These are phyloP conservation scores for Trichomonas tenax DNA, from an alignment of 208 protist species.

Conservation along the genomic window DNA sequence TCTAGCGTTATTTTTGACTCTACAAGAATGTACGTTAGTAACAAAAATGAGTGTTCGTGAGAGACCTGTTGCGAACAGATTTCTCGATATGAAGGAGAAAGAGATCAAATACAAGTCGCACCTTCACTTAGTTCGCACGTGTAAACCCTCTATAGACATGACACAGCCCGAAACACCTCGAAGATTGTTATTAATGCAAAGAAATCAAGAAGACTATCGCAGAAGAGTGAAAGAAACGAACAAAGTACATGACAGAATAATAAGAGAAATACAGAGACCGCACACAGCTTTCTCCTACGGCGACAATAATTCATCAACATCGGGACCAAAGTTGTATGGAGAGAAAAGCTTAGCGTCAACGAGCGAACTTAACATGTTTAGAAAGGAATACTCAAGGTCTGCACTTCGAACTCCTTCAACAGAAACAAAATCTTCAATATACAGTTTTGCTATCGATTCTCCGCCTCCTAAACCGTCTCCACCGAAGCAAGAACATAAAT, in stretches of 20 bases:
- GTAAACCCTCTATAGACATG: background rate
- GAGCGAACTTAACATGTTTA: background rate
- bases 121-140: background rate
- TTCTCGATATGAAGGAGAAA: constrained; percentile 2
- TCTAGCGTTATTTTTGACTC: too few relatives aligned
- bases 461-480: background rate
- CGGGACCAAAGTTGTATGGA: background rate
- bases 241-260: background rate
- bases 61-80: background rate
- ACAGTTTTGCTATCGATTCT: background rate
- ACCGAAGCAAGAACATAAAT: background rate
- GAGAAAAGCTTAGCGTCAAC: background rate
- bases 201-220: background rate
- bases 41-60: background rate
- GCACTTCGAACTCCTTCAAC: background rate
- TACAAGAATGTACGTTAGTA: background rate
- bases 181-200: background rate
- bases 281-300: background rate
- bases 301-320: background rate
- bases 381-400: background rate
- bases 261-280: background rate
- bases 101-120: background rate
- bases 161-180: background rate
- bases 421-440: background rate
- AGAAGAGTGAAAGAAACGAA: background rate